Evolutionary conservation across 345 rosid species (phyloP).

Genomic region (Camelina neglecta): DNA sequence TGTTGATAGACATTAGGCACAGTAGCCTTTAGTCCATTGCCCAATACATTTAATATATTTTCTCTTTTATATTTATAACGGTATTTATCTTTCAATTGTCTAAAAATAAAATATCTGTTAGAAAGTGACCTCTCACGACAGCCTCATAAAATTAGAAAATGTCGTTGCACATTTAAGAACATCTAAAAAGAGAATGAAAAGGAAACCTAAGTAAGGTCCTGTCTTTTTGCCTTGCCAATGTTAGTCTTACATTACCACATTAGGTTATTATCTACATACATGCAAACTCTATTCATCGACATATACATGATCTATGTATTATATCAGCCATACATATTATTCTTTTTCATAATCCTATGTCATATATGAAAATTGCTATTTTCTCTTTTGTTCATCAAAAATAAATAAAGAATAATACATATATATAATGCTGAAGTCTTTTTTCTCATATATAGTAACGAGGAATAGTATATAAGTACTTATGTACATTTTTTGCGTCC

Average conservation of each 20-base stretch:
- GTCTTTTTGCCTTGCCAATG: conserved; percentile 37
- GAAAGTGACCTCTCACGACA: conserved; percentile 35
- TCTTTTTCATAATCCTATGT: conserved; percentile 12
- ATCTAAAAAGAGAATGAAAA: conserved; percentile 33
- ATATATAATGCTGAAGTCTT: neutral
- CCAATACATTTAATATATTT: conserved; percentile 15
- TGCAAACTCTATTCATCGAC: conserved; percentile 17
- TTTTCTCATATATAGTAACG: conserved; percentile 21
- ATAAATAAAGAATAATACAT: neutral
- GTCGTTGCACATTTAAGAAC: conserved; percentile 34
- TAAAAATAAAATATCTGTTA: conserved; percentile 20
- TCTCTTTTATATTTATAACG: neutral
- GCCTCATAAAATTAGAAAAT: conserved; percentile 38
- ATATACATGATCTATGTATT: conserved; percentile 15
- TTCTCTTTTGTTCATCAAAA: neutral
- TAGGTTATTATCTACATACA: conserved; percentile 29
- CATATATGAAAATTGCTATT: neutral
- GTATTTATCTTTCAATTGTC: neutral
- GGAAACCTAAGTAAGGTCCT: conserved; percentile 41
- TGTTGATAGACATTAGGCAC: conserved; percentile 23
- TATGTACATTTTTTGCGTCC: conserved; percentile 35
- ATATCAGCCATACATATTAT: neutral
- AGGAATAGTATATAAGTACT: conserved; percentile 39
- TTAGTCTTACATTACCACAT: conserved; percentile 42
- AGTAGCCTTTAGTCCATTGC: conserved; percentile 18